Conservation (phyloP, 2,329 filamentous ascomycete genomes). For the Claviceps sp. region DNA sequence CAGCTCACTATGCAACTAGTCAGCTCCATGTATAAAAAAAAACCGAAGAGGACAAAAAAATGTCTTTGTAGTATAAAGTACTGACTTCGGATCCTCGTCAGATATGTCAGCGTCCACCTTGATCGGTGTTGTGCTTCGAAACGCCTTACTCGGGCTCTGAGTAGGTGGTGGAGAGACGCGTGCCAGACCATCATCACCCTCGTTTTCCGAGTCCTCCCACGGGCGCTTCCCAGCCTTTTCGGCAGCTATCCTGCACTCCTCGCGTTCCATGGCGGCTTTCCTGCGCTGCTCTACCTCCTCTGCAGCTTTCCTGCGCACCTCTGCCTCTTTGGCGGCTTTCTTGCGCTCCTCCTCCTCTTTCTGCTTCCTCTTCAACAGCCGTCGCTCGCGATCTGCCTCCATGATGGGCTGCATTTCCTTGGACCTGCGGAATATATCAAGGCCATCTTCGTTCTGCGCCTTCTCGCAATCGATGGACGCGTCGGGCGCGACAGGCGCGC, state of each 20-base stretch:
- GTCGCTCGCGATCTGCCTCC: constrained; percentile 25
- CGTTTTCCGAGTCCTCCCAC: constrained; percentile 8
- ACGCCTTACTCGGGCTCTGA: neutral
- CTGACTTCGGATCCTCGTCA: neutral
- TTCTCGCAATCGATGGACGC: constrained; percentile 8
- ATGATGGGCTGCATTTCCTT: constrained; percentile 34
- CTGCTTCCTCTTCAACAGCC: constrained; percentile 13
- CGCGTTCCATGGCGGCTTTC: constrained; percentile 1
- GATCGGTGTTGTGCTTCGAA: neutral
- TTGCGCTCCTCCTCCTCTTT: constrained; percentile 12
- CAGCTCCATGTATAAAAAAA: neutral
- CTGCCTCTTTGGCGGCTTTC: neutral
- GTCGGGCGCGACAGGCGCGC: neutral
- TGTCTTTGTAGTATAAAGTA: neutral
- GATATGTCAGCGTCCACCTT: neutral
- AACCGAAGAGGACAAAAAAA: neutral
- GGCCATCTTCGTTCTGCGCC: constrained; percentile 17
- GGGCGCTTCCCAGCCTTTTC: constrained; percentile 10
- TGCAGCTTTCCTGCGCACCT: no score
- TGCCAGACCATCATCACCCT: constrained; percentile 2
- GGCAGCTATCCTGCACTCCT: no score
- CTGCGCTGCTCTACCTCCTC: constrained; percentile 10
- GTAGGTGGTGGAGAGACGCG: neutral
- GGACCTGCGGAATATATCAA: constrained; percentile 37
- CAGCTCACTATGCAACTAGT: constrained; percentile 15